Conservation (phyloP, 306 rosid genomes). For the Prunus mira region DNA sequence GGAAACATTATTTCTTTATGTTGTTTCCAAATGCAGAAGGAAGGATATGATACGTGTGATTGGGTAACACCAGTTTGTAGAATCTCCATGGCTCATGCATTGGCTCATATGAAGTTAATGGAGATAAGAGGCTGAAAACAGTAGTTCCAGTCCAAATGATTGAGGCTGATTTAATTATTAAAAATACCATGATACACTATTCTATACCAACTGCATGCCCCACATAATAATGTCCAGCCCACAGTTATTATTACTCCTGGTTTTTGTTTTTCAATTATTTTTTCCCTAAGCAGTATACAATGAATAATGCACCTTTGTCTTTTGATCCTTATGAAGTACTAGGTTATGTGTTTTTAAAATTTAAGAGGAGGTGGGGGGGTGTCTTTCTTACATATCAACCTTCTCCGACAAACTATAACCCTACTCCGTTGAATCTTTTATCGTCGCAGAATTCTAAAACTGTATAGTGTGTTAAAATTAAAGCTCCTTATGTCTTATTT, state of each 20-base stretch:
- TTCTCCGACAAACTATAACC: no score
- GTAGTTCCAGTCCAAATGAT: conserved; percentile 35
- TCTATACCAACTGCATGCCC: conserved; percentile 17
- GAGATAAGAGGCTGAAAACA: conserved; percentile 24
- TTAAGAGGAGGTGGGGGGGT: background rate
- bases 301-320: background rate
- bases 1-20: background rate
- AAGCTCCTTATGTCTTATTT: no score
- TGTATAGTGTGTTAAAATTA: no score
- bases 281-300: background rate
- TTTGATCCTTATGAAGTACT: background rate
- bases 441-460: no score
- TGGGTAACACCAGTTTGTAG: background rate
- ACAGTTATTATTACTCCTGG: background rate
- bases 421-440: no score
- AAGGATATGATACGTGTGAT: background rate
- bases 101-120: background rate
- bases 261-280: background rate
- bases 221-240: conserved; percentile 20
- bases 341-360: background rate
- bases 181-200: background rate
- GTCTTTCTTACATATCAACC: no score
- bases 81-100: background rate
- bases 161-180: conserved; percentile 24
- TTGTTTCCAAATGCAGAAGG: background rate